A percentile compares a stretch with the other conserved stretches of the same genome.
phyloP scores from a whole-genome alignment of 2,329 filamentous ascomycete species.

The Penicillium palitans region DNA sequence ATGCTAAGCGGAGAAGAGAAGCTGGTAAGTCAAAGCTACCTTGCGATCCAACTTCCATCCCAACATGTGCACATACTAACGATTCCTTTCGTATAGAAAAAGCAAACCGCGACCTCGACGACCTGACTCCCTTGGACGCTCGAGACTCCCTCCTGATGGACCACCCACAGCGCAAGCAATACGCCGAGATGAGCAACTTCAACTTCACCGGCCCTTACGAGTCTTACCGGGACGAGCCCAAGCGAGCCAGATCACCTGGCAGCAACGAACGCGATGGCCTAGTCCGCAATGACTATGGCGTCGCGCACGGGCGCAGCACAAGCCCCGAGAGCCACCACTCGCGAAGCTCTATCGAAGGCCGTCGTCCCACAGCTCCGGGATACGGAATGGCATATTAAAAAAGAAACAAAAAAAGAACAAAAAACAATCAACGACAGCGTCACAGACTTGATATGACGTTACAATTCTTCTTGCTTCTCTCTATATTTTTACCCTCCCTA shows the following conservation, averaged over 20 bases:
- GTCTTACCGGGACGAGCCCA: constrained; percentile 39
- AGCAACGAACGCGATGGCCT: constrained; percentile 39
- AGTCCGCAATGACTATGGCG: constrained; percentile 31
- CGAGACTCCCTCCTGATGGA: constrained; percentile 69
- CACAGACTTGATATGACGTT: constrained; percentile 5
- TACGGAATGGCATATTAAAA: constrained; percentile 39
- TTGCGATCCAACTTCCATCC: background rate
- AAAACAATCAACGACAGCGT: constrained; percentile 4
- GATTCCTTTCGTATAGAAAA: constrained; percentile 60
- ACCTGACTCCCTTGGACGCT: constrained; percentile 81
- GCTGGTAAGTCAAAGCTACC: constrained; percentile 63
- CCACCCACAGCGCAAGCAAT: constrained; percentile 45
- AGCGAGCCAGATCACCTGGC: constrained; percentile 29
- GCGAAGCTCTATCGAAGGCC: constrained; percentile 36
- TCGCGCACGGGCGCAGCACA: constrained; percentile 30
- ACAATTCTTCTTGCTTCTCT: background rate
- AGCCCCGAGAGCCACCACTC: constrained; percentile 27
- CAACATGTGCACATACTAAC: constrained; percentile 23
- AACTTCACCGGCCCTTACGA: constrained; percentile 44
- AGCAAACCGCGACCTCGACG: constrained; percentile 72
- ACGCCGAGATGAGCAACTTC: constrained; percentile 43
- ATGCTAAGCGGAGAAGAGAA: constrained; percentile 84
- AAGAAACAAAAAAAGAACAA: background rate
- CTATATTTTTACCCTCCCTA: background rate
- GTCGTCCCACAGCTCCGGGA: constrained; percentile 30